Conservation (phyloP, 257 asterid species). For the Galeopsis tetrahit region DNA sequence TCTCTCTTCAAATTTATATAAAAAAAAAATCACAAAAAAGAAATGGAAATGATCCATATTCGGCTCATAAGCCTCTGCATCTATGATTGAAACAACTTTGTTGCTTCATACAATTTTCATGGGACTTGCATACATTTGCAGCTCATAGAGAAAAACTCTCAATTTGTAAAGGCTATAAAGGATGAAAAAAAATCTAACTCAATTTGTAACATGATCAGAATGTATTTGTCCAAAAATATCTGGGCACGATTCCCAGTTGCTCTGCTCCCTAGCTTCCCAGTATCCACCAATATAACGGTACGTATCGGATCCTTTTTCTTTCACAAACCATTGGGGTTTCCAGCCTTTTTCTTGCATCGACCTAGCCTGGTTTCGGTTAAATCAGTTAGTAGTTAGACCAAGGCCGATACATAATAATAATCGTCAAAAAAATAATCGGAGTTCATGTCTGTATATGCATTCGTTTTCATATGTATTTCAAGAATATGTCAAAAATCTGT, state of each 20-base stretch:
- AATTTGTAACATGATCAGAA: constrained; percentile 54
- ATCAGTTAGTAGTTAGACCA: not conserved
- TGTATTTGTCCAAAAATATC: constrained; percentile 80
- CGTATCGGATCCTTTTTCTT: constrained; percentile 55
- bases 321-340: constrained; percentile 85
- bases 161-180: constrained; percentile 36
- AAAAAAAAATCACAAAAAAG: not conserved
- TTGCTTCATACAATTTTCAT: constrained; percentile 29
- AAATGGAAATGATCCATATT: not conserved
- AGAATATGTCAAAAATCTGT: not conserved
- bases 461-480: not conserved
- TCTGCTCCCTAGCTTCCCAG: constrained; percentile 89
- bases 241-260: constrained; percentile 83
- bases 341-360: constrained; percentile 93
- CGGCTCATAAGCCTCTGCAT: not conserved
- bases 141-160: constrained; percentile 23
- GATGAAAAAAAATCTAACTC: constrained; percentile 28
- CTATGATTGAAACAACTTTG: constrained; percentile 32
- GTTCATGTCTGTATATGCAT: not conserved
- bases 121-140: constrained; percentile 21
- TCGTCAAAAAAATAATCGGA: not conserved
- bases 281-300: constrained; percentile 80
- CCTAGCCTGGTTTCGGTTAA: constrained; percentile 64
- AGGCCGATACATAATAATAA: not conserved
- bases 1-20: not conserved